A percentile compares a stretch with the other conserved stretches of the same genome.
These are phyloP conservation scores for Dipteronia dyeriana DNA, from an alignment of 345 rosid genomes.

Conservation along the genomic window DNA sequence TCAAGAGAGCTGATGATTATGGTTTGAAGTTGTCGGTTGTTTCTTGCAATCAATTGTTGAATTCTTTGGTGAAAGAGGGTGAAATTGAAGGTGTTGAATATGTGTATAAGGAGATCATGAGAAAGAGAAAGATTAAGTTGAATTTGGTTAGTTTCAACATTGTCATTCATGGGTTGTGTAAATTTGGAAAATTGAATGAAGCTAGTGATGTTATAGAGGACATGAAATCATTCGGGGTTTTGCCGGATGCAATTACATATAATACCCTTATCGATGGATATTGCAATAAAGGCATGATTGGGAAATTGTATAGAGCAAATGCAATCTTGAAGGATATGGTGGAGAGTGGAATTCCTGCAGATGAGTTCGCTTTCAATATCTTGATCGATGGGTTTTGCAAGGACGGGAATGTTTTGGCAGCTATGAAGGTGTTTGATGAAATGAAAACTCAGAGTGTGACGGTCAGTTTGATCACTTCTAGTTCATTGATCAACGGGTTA, in stretches of 20 bases:
- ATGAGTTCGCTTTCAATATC: constrained; percentile 67
- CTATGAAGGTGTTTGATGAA: constrained; percentile 59
- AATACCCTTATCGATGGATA: constrained; percentile 69
- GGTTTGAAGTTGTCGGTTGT: constrained; percentile 59
- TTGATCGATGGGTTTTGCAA: constrained; percentile 80
- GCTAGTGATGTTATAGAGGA: constrained; percentile 72
- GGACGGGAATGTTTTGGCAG: constrained; percentile 55
- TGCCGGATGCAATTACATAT: constrained; percentile 57
- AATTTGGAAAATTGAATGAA: constrained; percentile 64
- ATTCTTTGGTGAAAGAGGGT: constrained; percentile 53
- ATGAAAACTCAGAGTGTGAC: constrained; percentile 56
- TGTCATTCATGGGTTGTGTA: constrained; percentile 60
- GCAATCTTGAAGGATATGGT: constrained; percentile 69
- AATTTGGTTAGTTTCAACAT: constrained; percentile 52
- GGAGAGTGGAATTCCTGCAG: constrained; percentile 41
- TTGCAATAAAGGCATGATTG: constrained; percentile 60
- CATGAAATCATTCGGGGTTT: constrained; percentile 57
- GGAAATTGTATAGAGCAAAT: constrained; percentile 80
- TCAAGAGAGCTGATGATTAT: constrained; percentile 72
- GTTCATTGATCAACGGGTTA: constrained; percentile 57
- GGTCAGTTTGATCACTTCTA: constrained; percentile 63
- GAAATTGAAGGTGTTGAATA: constrained; percentile 51
- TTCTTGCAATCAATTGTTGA: constrained; percentile 74
- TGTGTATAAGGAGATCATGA: constrained; percentile 59
- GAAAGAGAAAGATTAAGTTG: constrained; percentile 54